Base-by-base conservation (phyloP, 345 rosid genomes). In the Psidium guajava region DNA sequence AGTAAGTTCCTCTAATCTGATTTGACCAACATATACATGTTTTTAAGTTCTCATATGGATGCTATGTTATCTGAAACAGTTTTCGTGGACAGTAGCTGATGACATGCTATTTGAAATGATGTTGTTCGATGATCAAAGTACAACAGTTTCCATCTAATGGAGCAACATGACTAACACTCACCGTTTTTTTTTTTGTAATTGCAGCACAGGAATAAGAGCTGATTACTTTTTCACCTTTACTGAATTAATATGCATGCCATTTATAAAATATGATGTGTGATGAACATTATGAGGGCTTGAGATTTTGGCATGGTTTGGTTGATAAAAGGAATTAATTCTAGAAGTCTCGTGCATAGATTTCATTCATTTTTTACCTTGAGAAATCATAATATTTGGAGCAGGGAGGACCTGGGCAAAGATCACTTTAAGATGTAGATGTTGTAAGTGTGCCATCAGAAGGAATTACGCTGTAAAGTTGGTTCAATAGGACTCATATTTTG, bases 1-100 rank as follows among this genome's bases (percentile, higher is more conserved):
- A 69, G 88, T 87, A 82, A 87, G 88, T 81, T 82, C 20, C 47
- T 69, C 80, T 69, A 36, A 69, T 36, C 47, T 69, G 12, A 36
- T 69, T 69, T 69, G 80, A 36, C 80, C 80, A 9, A 36, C 13
- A 20, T 18, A 18, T 36, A 4, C 80, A 4, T 36, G 6, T 69
- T 69, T 69, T 69, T 36, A 36, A 36, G 47, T 69, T 69, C 47
- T 69, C 47, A 9, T 69, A 28, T 61, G 15, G 47, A 69, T 69
- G 80, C 80, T 69, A 36, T 18, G 47, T 69, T 21, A 32, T 36
- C 80, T 20, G 80, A 69, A 36, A 36, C 80, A 36, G 80, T 69
- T 36, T 69, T 69, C 21, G 36, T 36, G 42, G 42, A 36, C 25
- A 69, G 47, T 69, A 69, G 80, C 13, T 36, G 47, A 69, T 69